Percentiles rank a stretch among this genome's conserved stretches.
Evolutionary conservation across 331 rosid species (phyloP).

Genomic region (Pyracantha coccinea): DNA sequence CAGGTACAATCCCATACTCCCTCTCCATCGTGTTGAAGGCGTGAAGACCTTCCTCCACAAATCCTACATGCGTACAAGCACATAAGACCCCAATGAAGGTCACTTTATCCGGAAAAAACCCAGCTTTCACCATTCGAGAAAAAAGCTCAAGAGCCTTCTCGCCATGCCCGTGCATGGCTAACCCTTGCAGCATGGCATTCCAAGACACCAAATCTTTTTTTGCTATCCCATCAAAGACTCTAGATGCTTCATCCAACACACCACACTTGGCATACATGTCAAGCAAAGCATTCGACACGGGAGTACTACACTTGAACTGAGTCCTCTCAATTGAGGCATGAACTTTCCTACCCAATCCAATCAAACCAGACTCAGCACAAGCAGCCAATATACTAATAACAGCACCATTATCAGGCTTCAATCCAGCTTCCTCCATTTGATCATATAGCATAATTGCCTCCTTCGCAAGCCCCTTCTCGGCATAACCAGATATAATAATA

Average conservation of each 20-base stretch:
- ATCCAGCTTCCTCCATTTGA: conserved; percentile 52
- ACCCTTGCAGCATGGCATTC: conserved; percentile 84
- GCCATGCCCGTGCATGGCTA: conserved; percentile 71
- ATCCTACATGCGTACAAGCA: conserved; percentile 82
- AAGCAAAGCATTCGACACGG: conserved; percentile 61
- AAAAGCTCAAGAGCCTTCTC: conserved; percentile 62
- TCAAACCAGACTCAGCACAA: conserved; percentile 74
- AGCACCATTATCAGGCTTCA: conserved; percentile 55
- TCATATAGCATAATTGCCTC: conserved; percentile 50
- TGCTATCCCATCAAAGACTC: conserved; percentile 35
- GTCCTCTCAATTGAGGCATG: conserved; percentile 44
- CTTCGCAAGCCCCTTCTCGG: conserved; percentile 49
- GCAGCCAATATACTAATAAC: conserved; percentile 58
- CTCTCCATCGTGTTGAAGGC: conserved; percentile 61
- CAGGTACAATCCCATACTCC: conserved; percentile 53
- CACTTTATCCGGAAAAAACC: conserved; percentile 57
- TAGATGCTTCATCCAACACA: conserved; percentile 42
- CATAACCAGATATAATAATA: conserved; percentile 68
- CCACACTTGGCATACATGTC: conserved; percentile 94
- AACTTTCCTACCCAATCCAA: conserved; percentile 62
- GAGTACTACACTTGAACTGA: conserved; percentile 46
- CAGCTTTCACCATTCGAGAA: conserved; percentile 50
- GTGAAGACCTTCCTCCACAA: conserved; percentile 54
- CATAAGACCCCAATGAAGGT: conserved; percentile 69
- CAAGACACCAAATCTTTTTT: conserved; percentile 69